phyloP scores from a whole-genome alignment of 257 asterid genomes.

The Solanum medicagineum region DNA sequence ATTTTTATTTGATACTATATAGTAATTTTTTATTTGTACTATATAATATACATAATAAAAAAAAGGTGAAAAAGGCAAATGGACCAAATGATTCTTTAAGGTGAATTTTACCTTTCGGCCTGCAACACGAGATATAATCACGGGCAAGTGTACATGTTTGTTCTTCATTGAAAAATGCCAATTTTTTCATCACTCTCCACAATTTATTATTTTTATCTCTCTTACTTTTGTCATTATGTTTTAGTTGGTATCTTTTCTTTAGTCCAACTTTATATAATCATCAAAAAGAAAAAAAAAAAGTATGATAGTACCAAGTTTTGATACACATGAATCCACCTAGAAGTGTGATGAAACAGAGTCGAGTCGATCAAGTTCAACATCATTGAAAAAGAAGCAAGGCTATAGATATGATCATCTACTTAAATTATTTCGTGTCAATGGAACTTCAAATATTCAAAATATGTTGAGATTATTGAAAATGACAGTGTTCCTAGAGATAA shows the following conservation, averaged over 20 bases:
- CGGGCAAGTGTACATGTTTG: not conserved
- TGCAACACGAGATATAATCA: slow-evolving; percentile 1
- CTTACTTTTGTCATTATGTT: not conserved
- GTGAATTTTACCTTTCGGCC: slow-evolving; percentile 16
- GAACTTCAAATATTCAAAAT: not conserved
- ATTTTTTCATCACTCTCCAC: not conserved
- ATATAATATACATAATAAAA: not conserved
- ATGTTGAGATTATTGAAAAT: not conserved
- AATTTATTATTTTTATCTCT: not conserved
- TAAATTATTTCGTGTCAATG: not conserved
- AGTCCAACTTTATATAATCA: not conserved
- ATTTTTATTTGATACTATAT: not conserved
- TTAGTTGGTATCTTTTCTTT: not conserved
- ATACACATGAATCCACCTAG: not conserved
- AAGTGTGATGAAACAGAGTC: not conserved
- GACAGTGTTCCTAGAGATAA: not conserved
- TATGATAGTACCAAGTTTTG: not conserved
- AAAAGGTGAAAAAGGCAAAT: not conserved
- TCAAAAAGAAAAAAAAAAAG: not conserved
- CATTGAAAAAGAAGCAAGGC: not conserved
- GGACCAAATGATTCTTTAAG: slow-evolving; percentile 3
- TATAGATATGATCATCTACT: not conserved
- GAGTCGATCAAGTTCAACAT: not conserved
- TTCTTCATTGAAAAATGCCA: not conserved
- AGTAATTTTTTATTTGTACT: not conserved